A percentile compares a stretch with the other conserved stretches of the same genome.
Evolutionary conservation across 192 early-diverging fungal species (phyloP).

Genomic region (Neocallimastix lanati): DNA sequence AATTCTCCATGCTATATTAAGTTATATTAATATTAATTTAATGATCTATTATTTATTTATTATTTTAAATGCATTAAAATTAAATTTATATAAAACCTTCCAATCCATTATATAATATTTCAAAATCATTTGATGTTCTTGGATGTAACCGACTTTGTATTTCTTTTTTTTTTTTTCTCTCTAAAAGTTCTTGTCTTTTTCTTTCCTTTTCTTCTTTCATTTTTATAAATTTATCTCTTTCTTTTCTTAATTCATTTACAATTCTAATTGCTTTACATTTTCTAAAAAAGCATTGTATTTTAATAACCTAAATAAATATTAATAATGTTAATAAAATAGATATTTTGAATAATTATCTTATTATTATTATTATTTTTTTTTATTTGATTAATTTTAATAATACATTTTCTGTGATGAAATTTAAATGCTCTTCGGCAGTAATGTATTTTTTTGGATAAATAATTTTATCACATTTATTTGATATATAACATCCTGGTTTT

Average conservation of each 20-base stretch:
- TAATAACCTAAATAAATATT: constrained; percentile 9
- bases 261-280: constrained; percentile 13
- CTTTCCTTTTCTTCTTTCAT: constrained; percentile 25
- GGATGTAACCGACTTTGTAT: constrained; percentile 30
- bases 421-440: constrained; percentile 17
- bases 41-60: too few relatives aligned
- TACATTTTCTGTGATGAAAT: constrained; percentile 7
- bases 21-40: too few relatives aligned
- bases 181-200: constrained; percentile 16
- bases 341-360: too few relatives aligned
- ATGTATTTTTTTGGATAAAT: constrained; percentile 16
- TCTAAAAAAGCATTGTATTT: constrained; percentile 33
- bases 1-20: constrained; percentile 20
- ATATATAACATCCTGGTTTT: constrained; percentile 18
- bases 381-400: too few relatives aligned
- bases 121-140: constrained; percentile 30
- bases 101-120: constrained; percentile 33
- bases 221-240: constrained; percentile 9
- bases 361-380: too few relatives aligned
- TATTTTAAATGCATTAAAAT: too few relatives aligned
- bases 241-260: constrained; percentile 10
- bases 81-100: constrained; percentile 13
- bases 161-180: constrained; percentile 22
- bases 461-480: constrained; percentile 12
- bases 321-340: too few relatives aligned